Evolutionary conservation across 805 yeast species (phyloP), one percentile per base, ranked within the genome.

Genomic region (Suhomyces faveliae): DNA sequence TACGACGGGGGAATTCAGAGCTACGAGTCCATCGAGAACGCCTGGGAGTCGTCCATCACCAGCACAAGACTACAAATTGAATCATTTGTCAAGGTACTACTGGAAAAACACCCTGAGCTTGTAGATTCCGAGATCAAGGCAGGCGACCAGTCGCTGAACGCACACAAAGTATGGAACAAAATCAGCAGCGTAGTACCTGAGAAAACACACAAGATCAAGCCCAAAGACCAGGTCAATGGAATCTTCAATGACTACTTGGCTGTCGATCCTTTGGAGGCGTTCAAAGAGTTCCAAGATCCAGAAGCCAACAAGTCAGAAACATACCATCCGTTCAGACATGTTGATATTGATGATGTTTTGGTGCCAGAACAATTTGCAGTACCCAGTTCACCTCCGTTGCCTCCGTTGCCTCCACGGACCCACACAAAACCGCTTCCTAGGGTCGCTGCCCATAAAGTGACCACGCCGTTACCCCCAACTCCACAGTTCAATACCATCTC

Each of bases 21-120:
- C 1, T 73, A 71, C 52, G 66, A 66, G n/a, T 48, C 46, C 1
- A 70, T 79, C 10, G 52, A 66, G 0, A 61, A 66, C 3, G 59
- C 63, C 19, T 79, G 80, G 77, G 71, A 73, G 44, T 46, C 56
- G 2, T 54, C 61, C 5, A 54, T 63, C 24, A 67, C 77, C 5
- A 63, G 70, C 5, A 67, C 70, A 0, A 63, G 74, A 44, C 52
- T 66, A 19, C 73, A 68, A 39, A 53, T 77, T 5, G 77, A 73
- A 41, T 62, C 74, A 0, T 57, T 76, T 44, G 63, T 59, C n/a
- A 19, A 29, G 39, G 42, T 46, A 4, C 64, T 56, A 30, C 68
- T 56, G 51, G 68, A 48, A 54, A 71, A 58, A 62, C 72, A 57
- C 55, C 76, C 68, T 27, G 68, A 71, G 30, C 56, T 65, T 8